Evolutionary conservation across 2,329 filamentous ascomycete species (phyloP), one percentile per base, ranked within the genome.

Genomic region (Ascochyta pisi): DNA sequence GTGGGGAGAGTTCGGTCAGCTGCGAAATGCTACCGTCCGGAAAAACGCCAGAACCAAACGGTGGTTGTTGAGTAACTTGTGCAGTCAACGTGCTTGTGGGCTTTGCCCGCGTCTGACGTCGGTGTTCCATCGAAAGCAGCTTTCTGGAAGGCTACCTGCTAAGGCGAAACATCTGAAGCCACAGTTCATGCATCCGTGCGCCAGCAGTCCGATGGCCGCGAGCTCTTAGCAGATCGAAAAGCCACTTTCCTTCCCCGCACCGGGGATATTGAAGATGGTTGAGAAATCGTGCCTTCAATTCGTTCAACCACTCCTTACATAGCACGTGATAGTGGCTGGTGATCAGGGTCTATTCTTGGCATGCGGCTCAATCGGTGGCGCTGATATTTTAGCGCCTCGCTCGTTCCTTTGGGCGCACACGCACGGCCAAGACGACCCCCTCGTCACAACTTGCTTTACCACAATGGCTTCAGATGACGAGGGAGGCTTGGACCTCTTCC

Each of bases 401-500:
- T 54, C 42, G 22, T 61, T 60, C 52, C 34, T 38, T 38, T 42
- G 49, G 38, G 29, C 50, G 54, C 57, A 53, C 50, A 61, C 48
- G 51, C 45, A 34, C 49, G 43, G 62, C 60, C 60, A 60, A 63
- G 63, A 52, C 60, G 38, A 54, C 33, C 16, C 23, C 16, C 33
- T 55, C 52, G 55, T 59, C 57, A 59, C 59, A 37, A 53, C 51
- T 40, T 54, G 22, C 45, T 39, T 60, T 54, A 38, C 56, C 52
- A 16, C 42, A 19, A 75, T 74, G 71, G 51, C 61, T 40, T 67
- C 67, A 57, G 70, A 71, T 37, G 57, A 64, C 23, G 73, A 75
- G 15, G 73, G 69, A 29, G 76, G 73, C 34, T 65, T 80, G 48
- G 77, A 79, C 70, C 80, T 96, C 63, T 96, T 97, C 79, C 79